Conservation (phyloP, 2,329 filamentous ascomycete species). For the Corynespora cassiicola region DNA sequence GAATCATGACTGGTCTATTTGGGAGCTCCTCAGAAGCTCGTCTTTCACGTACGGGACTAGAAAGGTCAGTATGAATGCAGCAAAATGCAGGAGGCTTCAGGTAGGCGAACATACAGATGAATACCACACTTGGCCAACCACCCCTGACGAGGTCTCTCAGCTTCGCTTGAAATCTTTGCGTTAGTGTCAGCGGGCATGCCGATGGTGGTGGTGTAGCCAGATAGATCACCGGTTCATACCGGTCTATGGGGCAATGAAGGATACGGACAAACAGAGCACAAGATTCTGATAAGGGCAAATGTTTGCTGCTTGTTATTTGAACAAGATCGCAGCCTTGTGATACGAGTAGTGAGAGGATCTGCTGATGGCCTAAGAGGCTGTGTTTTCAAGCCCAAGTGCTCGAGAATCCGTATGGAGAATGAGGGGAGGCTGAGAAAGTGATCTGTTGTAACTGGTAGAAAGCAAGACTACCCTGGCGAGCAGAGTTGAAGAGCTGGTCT, state of each 20-base stretch:
- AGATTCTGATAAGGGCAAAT: neutral
- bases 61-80: constrained; percentile 1
- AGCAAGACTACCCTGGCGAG: constrained; percentile 24
- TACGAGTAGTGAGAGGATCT: neutral
- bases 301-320: neutral
- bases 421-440: constrained; percentile 7
- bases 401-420: constrained; percentile 6
- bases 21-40: constrained; percentile 26
- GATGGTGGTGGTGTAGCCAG: constrained; percentile 18
- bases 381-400: constrained; percentile 10
- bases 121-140: constrained; percentile 35
- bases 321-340: constrained; percentile 6
- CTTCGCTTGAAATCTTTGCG: constrained; percentile 31
- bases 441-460: constrained; percentile 2
- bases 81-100: neutral
- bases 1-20: constrained; percentile 31
- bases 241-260: constrained; percentile 7
- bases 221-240: constrained; percentile 33
- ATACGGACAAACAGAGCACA: constrained; percentile 3
- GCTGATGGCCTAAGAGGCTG: constrained; percentile 17
- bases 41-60: constrained; percentile 41
- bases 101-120: neutral
- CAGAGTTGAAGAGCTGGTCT: constrained; percentile 19
- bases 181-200: constrained; percentile 40
- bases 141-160: constrained; percentile 25